A percentile compares a stretch with the other conserved stretches of the same genome.
Conservation (phyloP, 306 rosid genomes). For the Prosopis cineraria region DNA sequence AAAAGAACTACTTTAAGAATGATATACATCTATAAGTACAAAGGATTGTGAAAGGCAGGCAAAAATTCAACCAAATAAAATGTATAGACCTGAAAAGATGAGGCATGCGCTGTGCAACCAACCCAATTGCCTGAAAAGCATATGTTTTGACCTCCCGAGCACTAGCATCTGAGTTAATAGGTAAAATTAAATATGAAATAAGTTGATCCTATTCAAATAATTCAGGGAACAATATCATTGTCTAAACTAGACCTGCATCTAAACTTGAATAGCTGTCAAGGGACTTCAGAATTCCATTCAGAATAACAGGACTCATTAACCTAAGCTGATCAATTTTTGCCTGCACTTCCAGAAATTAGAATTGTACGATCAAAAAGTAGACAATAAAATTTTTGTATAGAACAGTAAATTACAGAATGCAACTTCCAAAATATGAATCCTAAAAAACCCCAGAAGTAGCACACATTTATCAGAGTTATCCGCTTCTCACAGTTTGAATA, state of each 20-base stretch:
- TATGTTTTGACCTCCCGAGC: slow-evolving; percentile 77
- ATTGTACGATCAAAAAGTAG: slow-evolving; percentile 16
- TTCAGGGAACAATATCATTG: slow-evolving; percentile 9
- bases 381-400: background rate
- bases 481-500: background rate
- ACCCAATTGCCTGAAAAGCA: slow-evolving; percentile 92
- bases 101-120: slow-evolving; percentile 92
- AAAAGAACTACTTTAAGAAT: background rate
- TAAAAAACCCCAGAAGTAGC: background rate
- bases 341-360: slow-evolving; percentile 55
- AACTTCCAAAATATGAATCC: background rate
- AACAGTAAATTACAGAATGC: background rate
- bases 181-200: slow-evolving; percentile 29
- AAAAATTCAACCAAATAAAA: slow-evolving; percentile 1
- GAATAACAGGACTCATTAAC: slow-evolving; percentile 93
- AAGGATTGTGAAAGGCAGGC: background rate
- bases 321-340: slow-evolving; percentile 81
- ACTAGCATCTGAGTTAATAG: slow-evolving; percentile 63
- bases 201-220: slow-evolving; percentile 29
- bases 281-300: slow-evolving; percentile 87
- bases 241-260: slow-evolving; percentile 64
- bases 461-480: background rate
- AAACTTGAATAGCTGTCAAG: slow-evolving; percentile 75
- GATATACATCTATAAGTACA: background rate
- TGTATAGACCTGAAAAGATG: slow-evolving; percentile 76